phyloP scores from a whole-genome alignment of 768 basidiomycete species.

The Leccinum arenicola region DNA sequence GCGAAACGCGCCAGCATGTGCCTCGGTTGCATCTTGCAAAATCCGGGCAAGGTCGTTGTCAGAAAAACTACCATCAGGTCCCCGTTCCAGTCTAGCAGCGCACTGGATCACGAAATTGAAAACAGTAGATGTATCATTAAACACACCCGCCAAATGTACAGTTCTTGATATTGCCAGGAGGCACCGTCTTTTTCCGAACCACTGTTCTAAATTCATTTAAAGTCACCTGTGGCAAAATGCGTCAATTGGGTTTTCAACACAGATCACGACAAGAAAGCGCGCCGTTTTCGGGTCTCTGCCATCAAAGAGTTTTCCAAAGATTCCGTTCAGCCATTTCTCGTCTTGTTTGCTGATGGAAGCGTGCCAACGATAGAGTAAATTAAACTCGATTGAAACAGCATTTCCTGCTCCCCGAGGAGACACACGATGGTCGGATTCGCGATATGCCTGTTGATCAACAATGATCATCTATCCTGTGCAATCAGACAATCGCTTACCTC shows the following conservation, averaged over 20 bases:
- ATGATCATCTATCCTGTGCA: not conserved
- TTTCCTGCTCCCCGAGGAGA: constrained; percentile 71
- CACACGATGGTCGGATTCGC: constrained; percentile 50
- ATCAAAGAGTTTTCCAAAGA: constrained; percentile 45
- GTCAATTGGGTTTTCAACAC: not conserved
- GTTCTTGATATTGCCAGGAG: constrained; percentile 29
- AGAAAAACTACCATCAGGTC: constrained; percentile 49
- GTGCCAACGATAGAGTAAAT: constrained; percentile 60
- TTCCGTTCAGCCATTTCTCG: constrained; percentile 48
- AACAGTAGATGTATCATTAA: not conserved
- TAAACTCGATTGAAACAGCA: constrained; percentile 76
- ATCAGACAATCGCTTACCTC: constrained; percentile 35
- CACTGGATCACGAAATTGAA: not conserved
- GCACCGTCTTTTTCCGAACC: constrained; percentile 10
- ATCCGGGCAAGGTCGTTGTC: constrained; percentile 63
- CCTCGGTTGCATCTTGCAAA: constrained; percentile 59
- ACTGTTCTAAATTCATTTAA: constrained; percentile 20
- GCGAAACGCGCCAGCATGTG: constrained; percentile 57
- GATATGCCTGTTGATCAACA: constrained; percentile 39
- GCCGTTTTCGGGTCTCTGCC: constrained; percentile 42
- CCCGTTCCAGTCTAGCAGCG: constrained; percentile 48
- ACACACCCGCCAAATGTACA: constrained; percentile 56
- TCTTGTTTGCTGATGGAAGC: constrained; percentile 55
- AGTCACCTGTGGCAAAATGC: constrained; percentile 16
- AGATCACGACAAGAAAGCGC: constrained; percentile 1